Base-by-base conservation (phyloP, 2,329 filamentous ascomycete species). In the Colletotrichum plurivorum region DNA sequence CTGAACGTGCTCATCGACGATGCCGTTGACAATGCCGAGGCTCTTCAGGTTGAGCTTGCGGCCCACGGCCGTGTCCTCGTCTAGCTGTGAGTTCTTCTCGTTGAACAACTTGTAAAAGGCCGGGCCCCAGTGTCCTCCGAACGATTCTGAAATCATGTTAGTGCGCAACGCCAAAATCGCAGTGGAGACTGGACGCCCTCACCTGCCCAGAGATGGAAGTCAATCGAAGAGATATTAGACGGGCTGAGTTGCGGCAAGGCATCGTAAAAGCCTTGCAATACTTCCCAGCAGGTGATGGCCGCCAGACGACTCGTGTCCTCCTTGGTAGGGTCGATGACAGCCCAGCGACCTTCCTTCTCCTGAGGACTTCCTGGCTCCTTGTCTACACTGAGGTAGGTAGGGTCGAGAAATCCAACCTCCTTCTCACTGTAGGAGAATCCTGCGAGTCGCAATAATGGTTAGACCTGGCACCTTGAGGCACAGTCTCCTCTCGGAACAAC, bases 371-470 rank as follows among this genome's bases (percentile, higher is more conserved):
- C 61, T 0, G 61, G 43, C 20, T 63, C 43, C 27, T 57, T 63
- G 15, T 57, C 52, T 16, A 63, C 61, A 0, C 20, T n/a, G 1
- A 49, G 31, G 18, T 63, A 63, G 16, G 51, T 57, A 2, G 61
- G 43, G 25, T 63, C 61, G 18, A 63, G 52, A 1, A 49, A 63
- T 2, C 61, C 61, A 9, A 63, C 61, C 5, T 63, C 61, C 41
- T 63, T 51, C 27, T 63, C 61, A 7, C 61, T 63, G 27, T 63
- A 63, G 52, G 61, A 63, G 43, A 63, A 63, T 8, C 61, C 61
- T 63, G 2, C 7, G 9, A 31, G 27, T 31, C 0, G n/a, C 9
- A 1, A 3, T 2, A 5, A 25, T 18, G 39, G 51, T 36, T 20
- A 10, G 13, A 43, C 20, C 3, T 48, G 16, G 5, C 9, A 10